A percentile compares a stretch with the other conserved stretches of the same genome.
These are phyloP conservation scores for Neospora caninum DNA, from an alignment of 169 alveolate species.

Conservation along the genomic window DNA sequence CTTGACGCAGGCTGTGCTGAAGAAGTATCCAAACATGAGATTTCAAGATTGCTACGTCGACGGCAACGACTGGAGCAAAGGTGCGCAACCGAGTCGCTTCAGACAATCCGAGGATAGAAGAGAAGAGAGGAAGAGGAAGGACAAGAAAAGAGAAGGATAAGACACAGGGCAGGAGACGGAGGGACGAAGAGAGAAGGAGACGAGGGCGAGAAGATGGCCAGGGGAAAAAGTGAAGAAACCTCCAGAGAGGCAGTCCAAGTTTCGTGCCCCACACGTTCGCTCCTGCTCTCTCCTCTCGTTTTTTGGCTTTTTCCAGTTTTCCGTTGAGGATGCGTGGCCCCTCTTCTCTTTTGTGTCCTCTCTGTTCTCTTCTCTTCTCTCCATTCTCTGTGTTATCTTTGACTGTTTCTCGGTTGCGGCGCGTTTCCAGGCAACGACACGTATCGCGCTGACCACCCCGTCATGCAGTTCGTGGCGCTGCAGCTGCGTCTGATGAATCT, in stretches of 20 bases:
- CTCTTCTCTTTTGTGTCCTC: neutral
- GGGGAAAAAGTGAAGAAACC: neutral
- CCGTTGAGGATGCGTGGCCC: too few relatives aligned
- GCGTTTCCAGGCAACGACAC: slow-evolving; percentile 39
- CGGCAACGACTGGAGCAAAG: slow-evolving; percentile 80
- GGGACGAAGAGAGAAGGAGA: neutral
- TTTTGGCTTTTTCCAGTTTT: too few relatives aligned
- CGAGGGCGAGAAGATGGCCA: neutral
- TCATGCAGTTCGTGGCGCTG: slow-evolving; percentile 69
- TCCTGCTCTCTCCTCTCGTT: too few relatives aligned
- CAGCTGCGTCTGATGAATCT: slow-evolving; percentile 64
- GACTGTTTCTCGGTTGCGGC: too few relatives aligned
- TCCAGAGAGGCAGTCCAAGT: neutral
- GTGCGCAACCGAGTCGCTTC: neutral
- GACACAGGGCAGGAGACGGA: neutral
- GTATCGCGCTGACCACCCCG: slow-evolving; percentile 70
- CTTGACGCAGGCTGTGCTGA: slow-evolving; percentile 70
- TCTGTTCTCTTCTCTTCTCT: neutral
- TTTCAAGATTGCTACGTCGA: slow-evolving; percentile 83
- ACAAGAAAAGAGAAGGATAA: too few relatives aligned
- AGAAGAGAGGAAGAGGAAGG: neutral
- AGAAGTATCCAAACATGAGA: slow-evolving; percentile 85
- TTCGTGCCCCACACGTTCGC: too few relatives aligned
- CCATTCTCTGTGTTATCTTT: too few relatives aligned
- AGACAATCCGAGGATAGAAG: neutral